Evolutionary conservation across 805 yeast species (phyloP), one percentile per base, ranked within the genome.

Genomic region (Candida rishiriensis): DNA sequence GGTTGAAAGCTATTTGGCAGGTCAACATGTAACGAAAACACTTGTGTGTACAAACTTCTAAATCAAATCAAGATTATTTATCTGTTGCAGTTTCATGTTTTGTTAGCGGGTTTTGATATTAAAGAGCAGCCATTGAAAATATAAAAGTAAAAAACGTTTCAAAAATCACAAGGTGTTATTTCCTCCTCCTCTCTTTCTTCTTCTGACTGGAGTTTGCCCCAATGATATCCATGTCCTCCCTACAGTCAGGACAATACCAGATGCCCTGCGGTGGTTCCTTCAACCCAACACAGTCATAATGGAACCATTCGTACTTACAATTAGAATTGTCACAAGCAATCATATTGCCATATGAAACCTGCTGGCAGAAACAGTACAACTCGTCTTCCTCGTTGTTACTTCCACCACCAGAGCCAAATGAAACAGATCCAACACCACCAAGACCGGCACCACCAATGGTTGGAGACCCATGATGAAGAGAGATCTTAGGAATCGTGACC

Each of bases 171-270:
- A 16, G 29, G 7, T 9, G 21, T 39, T 42, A 52, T 26, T 49
- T 52, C 44, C 57, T 50, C 49, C 53, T 56, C 16, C 58, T 50
- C 7, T 61, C 63, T 38, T 52, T 53, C 43, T 55, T 59, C 43
- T 54, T 57, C 21, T 41, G 49, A 21, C 26, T 21, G 26, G 26
- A 21, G 26, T 21, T 21, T 21, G 26, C 26, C 13, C 50, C 48
- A 10, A 48, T 57, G 21, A 54, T 43, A 36, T 55, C 58, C 54
- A 59, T 46, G 34, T 59, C 59, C 42, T 63, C 66, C 15, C 68
- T 64, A 71, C 98, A 90, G 49, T 86, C 91, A 0, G 97, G 91
- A 70, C 99, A 93, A 63, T 82, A 91, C 99, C 99, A 93, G 39
- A 85, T 84, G 13, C 97, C 98, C 57, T 81, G 80, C 4, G 99